Base-by-base conservation (phyloP, 306 rosid species). In the Acacia melanoxylon region DNA sequence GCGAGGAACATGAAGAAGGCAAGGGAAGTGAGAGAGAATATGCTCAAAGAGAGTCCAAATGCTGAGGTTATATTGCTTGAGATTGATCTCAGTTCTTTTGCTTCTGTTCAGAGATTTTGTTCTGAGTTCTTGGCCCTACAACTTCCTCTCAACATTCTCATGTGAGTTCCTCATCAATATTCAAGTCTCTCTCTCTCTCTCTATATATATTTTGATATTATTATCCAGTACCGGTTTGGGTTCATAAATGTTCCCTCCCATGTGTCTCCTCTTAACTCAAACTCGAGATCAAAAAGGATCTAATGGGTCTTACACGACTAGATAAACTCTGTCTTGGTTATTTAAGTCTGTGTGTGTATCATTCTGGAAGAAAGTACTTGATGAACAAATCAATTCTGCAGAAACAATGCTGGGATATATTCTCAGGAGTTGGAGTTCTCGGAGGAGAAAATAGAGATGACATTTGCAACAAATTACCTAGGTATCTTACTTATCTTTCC, bases 391-490 rank as follows among this genome's bases (percentile, higher is more conserved):
- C 31, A 77, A 14, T 74, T 84, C 83, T 80, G 76, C 91, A 95
- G 99, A 93, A 95, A 95, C 83, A 95, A 95, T 83, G 99, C 97
- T 10, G 99, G 99, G 45, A 81, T 89, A 8, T 95, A 74, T 90
- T 93, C 98, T 61, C 91, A 88, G 25, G 83, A 83, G 24, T 68
- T 95, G 90, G 98, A 95, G 84, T 92, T 90, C 86, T 95, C 98
- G 0, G 98, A 92, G 76, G 97, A 93, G 76, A 95, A 95, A 90
- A 84, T 91, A 74, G 99, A 95, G 89, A 85, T 93, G 97, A 93
- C 99, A 83, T 93, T 92, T 90, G 97, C 99, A 19, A 95, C 99
- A 45, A 95, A 95, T 86, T 95, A 95, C 84, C 86, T 93, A 75
- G 99, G 99, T 95, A 92, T 73, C n/a, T 70, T 52, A 41, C 72